Conservation (phyloP, 1,139 yeast species). For the Wickerhamiella infanticola region DNA sequence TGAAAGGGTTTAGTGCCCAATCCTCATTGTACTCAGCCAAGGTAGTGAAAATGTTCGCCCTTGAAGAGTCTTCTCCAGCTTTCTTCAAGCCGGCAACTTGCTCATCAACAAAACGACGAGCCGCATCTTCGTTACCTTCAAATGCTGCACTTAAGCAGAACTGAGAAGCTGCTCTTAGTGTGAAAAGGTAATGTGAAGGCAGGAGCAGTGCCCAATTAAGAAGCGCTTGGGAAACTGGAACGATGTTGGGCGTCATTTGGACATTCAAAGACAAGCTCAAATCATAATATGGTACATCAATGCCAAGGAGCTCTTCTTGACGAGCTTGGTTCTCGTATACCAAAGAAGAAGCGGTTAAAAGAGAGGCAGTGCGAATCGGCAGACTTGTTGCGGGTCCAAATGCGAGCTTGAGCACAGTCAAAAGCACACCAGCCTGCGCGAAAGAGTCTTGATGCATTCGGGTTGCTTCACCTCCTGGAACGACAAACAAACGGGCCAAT, state of each 20-base stretch:
- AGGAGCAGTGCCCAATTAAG: constrained; percentile 67
- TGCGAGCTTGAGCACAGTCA: constrained; percentile 50
- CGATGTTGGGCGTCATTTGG: constrained; percentile 19
- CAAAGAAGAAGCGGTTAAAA: constrained; percentile 62
- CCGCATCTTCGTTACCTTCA: constrained; percentile 46
- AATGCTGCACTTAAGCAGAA: constrained; percentile 54
- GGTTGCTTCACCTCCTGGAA: constrained; percentile 58
- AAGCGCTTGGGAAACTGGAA: constrained; percentile 63
- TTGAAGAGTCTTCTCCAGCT: neutral
- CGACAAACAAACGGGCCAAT: constrained; percentile 57
- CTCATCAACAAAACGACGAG: constrained; percentile 41
- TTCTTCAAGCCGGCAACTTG: constrained; percentile 26
- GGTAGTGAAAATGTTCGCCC: constrained; percentile 44
- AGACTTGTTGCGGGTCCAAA: constrained; percentile 49
- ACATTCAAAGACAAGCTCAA: constrained; percentile 45
- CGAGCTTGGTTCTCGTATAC: constrained; percentile 47
- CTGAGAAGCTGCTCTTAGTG: constrained; percentile 59
- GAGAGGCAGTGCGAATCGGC: constrained; percentile 46
- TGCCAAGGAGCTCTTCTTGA: constrained; percentile 55
- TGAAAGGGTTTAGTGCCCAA: constrained; percentile 56
- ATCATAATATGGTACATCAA: constrained; percentile 86
- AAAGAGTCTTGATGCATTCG: constrained; percentile 45
- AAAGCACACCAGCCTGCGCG: constrained; percentile 46
- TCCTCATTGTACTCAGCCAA: constrained; percentile 70
- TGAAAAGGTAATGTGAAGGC: constrained; percentile 74